Conservation (phyloP, 257 asterid genomes). For the Solanum chilense region DNA sequence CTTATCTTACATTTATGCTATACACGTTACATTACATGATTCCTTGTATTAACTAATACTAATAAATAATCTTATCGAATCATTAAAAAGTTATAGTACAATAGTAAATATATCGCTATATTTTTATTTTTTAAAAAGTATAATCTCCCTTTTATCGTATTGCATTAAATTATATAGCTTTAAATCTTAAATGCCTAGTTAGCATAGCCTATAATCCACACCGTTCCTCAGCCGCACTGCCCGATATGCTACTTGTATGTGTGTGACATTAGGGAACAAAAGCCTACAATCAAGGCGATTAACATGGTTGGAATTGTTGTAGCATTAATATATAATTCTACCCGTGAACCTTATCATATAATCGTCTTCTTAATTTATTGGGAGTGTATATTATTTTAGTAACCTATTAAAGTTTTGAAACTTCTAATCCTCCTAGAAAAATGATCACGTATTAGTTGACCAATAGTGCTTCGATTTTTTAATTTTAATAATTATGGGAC, state of each 20-base stretch:
- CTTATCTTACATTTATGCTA: background rate
- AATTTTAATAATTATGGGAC: background rate
- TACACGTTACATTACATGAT: background rate
- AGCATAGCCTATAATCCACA: background rate
- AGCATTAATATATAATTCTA: background rate
- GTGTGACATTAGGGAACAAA: background rate
- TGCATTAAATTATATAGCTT: rapidly evolving
- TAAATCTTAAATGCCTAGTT: too few relatives aligned
- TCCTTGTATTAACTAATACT: too few relatives aligned
- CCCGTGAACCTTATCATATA: background rate
- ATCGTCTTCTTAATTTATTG: background rate
- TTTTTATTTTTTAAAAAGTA: too few relatives aligned
- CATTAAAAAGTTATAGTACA: too few relatives aligned
- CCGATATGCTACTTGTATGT: background rate
- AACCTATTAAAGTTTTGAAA: background rate
- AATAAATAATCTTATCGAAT: too few relatives aligned
- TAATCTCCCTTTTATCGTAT: too few relatives aligned
- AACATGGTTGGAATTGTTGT: background rate
- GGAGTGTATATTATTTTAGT: background rate
- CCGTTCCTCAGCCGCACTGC: background rate
- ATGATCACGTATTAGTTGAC: background rate
- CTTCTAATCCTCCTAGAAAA: background rate
- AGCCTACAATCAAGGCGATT: background rate
- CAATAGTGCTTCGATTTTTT: background rate
- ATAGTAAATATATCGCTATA: too few relatives aligned